A percentile compares a stretch with the other conserved stretches of the same genome.
These are phyloP conservation scores for Verticillium albo-atrum DNA, from an alignment of 2,329 filamentous ascomycete species.

Conservation along the genomic window DNA sequence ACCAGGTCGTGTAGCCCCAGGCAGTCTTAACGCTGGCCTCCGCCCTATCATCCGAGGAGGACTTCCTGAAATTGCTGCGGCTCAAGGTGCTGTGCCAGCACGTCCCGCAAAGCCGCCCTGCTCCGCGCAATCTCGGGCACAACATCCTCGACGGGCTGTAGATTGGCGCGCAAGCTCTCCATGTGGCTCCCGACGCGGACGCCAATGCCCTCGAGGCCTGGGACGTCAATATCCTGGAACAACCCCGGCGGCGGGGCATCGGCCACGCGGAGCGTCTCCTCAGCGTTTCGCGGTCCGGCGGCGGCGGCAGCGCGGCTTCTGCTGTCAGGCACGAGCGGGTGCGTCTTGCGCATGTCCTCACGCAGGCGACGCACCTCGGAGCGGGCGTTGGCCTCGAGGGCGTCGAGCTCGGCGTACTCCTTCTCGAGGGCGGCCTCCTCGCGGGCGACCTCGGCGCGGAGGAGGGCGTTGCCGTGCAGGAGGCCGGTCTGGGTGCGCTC, in stretches of 20 bases:
- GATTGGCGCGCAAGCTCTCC: slow-evolving; percentile 50
- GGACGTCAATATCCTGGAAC: slow-evolving; percentile 31
- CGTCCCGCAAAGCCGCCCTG: slow-evolving; percentile 43
- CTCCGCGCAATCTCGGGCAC: slow-evolving; percentile 42
- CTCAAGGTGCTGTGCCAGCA: slow-evolving; percentile 41
- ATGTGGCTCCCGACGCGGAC: slow-evolving; percentile 49
- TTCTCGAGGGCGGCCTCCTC: slow-evolving; percentile 51
- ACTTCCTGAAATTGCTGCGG: slow-evolving; percentile 42
- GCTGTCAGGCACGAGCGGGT: slow-evolving; percentile 41
- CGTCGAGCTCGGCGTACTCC: slow-evolving; percentile 47
- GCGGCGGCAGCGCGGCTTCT: neutral
- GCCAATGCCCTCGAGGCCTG: slow-evolving; percentile 39
- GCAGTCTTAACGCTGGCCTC: no score
- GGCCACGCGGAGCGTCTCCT: neutral
- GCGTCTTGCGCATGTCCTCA: slow-evolving; percentile 43
- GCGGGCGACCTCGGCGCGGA: slow-evolving; percentile 52
- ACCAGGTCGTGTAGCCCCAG: no score
- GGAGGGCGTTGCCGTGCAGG: slow-evolving; percentile 57
- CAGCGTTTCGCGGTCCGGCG: neutral
- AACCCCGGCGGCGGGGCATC: neutral
- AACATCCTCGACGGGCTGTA: slow-evolving; percentile 49
- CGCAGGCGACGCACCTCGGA: slow-evolving; percentile 48
- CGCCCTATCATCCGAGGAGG: slow-evolving; percentile 31
- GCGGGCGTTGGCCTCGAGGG: slow-evolving; percentile 52
- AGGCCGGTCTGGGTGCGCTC: slow-evolving; percentile 58